Conservation (phyloP, 1,284 basidiomycete genomes). For the Ceratobasidium sp. region DNA sequence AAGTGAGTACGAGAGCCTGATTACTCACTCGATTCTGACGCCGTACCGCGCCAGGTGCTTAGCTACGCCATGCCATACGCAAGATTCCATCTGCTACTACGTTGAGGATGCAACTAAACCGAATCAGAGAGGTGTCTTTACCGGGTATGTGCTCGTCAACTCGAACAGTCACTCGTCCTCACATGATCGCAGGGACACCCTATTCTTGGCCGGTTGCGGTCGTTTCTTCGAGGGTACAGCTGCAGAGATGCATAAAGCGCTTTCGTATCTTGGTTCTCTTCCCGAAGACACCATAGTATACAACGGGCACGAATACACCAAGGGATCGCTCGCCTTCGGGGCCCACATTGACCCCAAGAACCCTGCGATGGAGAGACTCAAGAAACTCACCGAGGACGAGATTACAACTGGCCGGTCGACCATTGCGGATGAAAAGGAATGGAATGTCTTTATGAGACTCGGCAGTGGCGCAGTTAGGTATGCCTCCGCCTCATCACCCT, state of each 20-base stretch:
- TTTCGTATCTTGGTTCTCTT: slow-evolving; percentile 79
- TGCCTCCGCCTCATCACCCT: slow-evolving; percentile 49
- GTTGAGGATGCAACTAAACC: slow-evolving; percentile 65
- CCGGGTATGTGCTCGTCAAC: slow-evolving; percentile 63
- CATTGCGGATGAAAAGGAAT: slow-evolving; percentile 84
- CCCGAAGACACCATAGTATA: slow-evolving; percentile 86
- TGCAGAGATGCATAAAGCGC: slow-evolving; percentile 83
- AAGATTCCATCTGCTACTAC: slow-evolving; percentile 94
- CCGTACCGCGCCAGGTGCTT: slow-evolving; percentile 66
- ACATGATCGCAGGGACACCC: slow-evolving; percentile 71
- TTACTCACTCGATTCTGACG: neutral
- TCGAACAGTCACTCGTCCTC: neutral
- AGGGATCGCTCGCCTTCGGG: slow-evolving; percentile 70
- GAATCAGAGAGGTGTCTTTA: slow-evolving; percentile 81
- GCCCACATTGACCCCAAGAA: slow-evolving; percentile 69
- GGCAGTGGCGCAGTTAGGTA: slow-evolving; percentile 67
- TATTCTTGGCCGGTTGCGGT: slow-evolving; percentile 95
- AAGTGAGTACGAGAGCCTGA: slow-evolving; percentile 59
- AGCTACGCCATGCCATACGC: slow-evolving; percentile 95
- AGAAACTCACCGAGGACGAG: slow-evolving; percentile 61
- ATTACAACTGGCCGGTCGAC: slow-evolving; percentile 81
- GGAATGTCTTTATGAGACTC: slow-evolving; percentile 86
- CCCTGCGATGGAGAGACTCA: slow-evolving; percentile 65
- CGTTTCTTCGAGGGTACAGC: slow-evolving; percentile 95
- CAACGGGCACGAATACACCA: slow-evolving; percentile 94